Conservation (phyloP, 495 filamentous ascomycete genomes). For the Delitschia confertaspora region DNA sequence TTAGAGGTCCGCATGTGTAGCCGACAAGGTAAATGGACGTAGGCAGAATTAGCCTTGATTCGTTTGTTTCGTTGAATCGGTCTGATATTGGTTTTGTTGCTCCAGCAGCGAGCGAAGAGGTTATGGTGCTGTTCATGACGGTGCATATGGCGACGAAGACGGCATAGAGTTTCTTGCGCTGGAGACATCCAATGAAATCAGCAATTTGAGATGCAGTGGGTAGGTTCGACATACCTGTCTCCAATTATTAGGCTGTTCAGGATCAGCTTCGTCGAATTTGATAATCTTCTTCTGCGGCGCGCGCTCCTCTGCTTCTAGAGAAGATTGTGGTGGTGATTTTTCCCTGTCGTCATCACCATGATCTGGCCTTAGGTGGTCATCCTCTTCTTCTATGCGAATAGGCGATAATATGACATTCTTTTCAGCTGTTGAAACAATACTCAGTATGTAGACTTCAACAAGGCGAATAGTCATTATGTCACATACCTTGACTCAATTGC, state of each 20-base stretch:
- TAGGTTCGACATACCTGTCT: constrained; percentile 10
- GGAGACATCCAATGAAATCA: background rate
- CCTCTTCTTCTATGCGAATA: constrained; percentile 11
- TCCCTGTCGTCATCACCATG: constrained; percentile 23
- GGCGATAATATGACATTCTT: background rate
- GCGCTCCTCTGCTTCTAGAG: constrained; percentile 25
- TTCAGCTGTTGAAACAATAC: background rate
- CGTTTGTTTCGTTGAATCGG: constrained; percentile 50
- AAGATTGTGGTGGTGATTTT: constrained; percentile 2
- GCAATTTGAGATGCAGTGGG: background rate
- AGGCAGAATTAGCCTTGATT: constrained; percentile 56
- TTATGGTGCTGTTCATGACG: constrained; percentile 69
- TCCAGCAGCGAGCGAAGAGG: constrained; percentile 57
- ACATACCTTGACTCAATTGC: constrained; percentile 4
- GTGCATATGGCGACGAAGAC: constrained; percentile 35
- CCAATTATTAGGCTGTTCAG: constrained; percentile 32
- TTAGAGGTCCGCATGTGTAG: constrained; percentile 55
- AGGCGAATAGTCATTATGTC: too few relatives aligned
- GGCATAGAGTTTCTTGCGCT: constrained; percentile 50
- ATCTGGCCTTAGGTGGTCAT: constrained; percentile 23
- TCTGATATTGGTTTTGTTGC: constrained; percentile 48
- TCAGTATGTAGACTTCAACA: too few relatives aligned
- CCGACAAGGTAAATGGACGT: constrained; percentile 68
- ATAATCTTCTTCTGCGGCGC: constrained; percentile 5
- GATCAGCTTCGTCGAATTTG: constrained; percentile 28